Percentiles rank a stretch among this genome's conserved stretches.
Evolutionary conservation across 2,329 filamentous ascomycete genomes (phyloP).

Genomic region (Xylariaceae sp.): DNA sequence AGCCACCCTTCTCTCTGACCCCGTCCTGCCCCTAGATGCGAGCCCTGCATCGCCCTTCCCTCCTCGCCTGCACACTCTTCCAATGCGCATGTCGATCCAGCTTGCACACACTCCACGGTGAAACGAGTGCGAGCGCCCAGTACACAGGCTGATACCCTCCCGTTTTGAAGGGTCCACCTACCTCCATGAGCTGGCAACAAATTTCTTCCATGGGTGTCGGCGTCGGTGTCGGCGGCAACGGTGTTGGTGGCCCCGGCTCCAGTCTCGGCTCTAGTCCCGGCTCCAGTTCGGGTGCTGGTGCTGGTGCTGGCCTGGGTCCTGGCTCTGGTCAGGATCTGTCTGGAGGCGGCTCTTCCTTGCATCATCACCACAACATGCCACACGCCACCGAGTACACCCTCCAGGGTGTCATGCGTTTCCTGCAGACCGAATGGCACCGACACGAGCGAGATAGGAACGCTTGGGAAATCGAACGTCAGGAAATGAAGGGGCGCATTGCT

Average conservation of each 20-base stretch:
- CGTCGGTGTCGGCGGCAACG: conserved; percentile 35
- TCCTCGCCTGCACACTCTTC: neutral
- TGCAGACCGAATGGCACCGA: conserved; percentile 98
- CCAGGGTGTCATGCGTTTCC: conserved; percentile 92
- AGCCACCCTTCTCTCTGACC: neutral
- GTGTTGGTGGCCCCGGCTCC: conserved; percentile 40
- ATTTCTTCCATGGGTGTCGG: conserved; percentile 38
- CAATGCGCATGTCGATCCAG: conserved; percentile 26
- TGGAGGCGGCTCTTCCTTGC: conserved; percentile 35
- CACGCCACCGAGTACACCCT: conserved; percentile 59
- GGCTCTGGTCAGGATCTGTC: conserved; percentile 38
- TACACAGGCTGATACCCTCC: conserved; percentile 15
- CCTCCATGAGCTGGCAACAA: conserved; percentile 36
- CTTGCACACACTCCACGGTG: conserved; percentile 21
- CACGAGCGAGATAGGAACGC: conserved; percentile 96
- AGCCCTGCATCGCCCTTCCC: conserved; percentile 4
- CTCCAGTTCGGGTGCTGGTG: neutral
- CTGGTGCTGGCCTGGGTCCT: conserved; percentile 29
- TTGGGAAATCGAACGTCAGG: conserved; percentile 98
- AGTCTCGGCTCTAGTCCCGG: conserved; percentile 20
- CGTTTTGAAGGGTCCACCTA: neutral
- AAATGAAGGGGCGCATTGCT: conserved; percentile 97
- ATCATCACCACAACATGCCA: conserved; percentile 42
- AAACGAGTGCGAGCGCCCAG: conserved; percentile 25
- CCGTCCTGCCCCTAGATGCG: conserved; percentile 4